Percentiles rank a stretch among this genome's conserved stretches.
phyloP scores from a whole-genome alignment of 2,329 filamentous ascomycete genomes.

The Ophiostoma sp. region DNA sequence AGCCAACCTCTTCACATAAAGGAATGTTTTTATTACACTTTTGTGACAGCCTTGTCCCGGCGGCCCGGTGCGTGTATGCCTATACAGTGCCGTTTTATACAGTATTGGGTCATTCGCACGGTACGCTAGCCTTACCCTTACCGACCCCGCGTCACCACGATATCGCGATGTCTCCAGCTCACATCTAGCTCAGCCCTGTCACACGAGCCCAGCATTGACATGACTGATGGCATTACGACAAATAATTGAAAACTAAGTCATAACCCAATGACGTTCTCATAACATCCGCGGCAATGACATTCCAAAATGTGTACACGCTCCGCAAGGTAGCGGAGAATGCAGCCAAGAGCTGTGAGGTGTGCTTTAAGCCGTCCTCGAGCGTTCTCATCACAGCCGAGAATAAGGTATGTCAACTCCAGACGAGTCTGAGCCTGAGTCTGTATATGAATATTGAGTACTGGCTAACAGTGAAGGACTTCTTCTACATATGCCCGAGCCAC shows the following conservation, averaged over 20 bases:
- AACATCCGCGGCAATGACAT: slow-evolving; percentile 36
- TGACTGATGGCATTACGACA: too few species aligned
- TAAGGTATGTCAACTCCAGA: slow-evolving; percentile 54
- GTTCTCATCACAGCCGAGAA: slow-evolving; percentile 86
- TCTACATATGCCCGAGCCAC: slow-evolving; percentile 82
- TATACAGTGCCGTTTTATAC: slow-evolving; percentile 5
- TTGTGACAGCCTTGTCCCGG: not conserved
- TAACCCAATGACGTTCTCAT: not conserved
- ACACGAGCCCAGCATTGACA: not conserved
- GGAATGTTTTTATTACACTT: too few species aligned
- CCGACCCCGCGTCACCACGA: not conserved
- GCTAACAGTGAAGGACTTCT: slow-evolving; percentile 59
- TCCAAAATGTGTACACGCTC: slow-evolving; percentile 77
- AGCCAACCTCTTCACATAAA: too few species aligned
- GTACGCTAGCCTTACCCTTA: not conserved
- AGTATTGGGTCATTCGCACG: not conserved
- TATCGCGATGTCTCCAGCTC: not conserved
- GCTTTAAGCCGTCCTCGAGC: slow-evolving; percentile 80
- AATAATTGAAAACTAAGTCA: not conserved
- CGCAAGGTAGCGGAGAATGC: slow-evolving; percentile 81
- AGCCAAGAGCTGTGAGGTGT: slow-evolving; percentile 81
- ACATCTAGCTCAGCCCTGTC: not conserved
- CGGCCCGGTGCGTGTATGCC: not conserved
- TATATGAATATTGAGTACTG: slow-evolving; percentile 25
- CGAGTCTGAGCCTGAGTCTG: not conserved